Conservation (phyloP, 192 early-diverging fungal genomes). For the Linnemannia elongata region DNA sequence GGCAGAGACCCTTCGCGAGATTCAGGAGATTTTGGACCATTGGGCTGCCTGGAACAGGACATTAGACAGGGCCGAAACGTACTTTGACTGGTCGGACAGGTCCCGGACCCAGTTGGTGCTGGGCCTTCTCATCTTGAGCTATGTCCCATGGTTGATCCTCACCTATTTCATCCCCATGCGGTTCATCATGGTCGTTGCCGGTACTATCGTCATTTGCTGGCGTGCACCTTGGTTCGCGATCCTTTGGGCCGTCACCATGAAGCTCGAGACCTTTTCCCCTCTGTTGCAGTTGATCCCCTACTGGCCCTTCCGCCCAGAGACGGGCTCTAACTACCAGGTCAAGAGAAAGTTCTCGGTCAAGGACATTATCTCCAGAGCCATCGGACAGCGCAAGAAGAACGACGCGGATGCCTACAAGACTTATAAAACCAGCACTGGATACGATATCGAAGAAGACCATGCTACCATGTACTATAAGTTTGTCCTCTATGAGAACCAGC, state of each 20-base stretch:
- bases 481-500: conserved; percentile 66
- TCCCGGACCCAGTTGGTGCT: conserved; percentile 35
- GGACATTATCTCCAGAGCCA: conserved; percentile 52
- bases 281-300: conserved; percentile 42
- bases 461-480: conserved; percentile 61
- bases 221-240: conserved; percentile 61
- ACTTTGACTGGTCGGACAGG: conserved; percentile 58
- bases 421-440: conserved; percentile 53
- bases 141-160: conserved; percentile 56
- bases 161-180: conserved; percentile 57
- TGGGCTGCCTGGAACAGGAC: conserved; percentile 49
- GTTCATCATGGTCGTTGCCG: conserved; percentile 39
- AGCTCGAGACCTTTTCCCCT: conserved; percentile 40
- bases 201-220: conserved; percentile 58
- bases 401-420: conserved; percentile 19
- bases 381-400: conserved; percentile 57
- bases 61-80: conserved; percentile 34
- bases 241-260: conserved; percentile 47
- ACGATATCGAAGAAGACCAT: conserved; percentile 56
- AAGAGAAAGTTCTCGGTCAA: conserved; percentile 53
- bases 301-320: conserved; percentile 40
- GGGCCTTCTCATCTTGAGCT: conserved; percentile 28
- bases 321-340: conserved; percentile 28
- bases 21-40: conserved; percentile 59
- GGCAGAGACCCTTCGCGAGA: conserved; percentile 54